A percentile compares a stretch with the other conserved stretches of the same genome.
phyloP scores from a whole-genome alignment of 345 rosid genomes.

The Trapa incisa region DNA sequence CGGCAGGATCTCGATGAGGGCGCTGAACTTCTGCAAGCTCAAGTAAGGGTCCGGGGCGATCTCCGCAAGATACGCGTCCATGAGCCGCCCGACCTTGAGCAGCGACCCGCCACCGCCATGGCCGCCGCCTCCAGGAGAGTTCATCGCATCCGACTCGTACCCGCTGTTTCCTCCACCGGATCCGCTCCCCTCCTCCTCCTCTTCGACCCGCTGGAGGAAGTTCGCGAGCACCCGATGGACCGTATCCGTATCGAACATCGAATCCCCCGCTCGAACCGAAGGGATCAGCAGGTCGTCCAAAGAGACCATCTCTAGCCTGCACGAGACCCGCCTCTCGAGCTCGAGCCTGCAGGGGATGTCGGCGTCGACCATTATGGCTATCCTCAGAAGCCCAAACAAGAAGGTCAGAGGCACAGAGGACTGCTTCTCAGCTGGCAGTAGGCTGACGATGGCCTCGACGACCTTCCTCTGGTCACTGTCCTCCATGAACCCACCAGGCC shows the following conservation, averaged over 20 bases:
- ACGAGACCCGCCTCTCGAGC: slow-evolving; percentile 54
- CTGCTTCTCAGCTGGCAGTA: slow-evolving; percentile 42
- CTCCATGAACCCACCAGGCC: slow-evolving; percentile 19
- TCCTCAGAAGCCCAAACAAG: slow-evolving; percentile 68
- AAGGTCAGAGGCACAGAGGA: slow-evolving; percentile 43
- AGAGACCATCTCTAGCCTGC: slow-evolving; percentile 43
- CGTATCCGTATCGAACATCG: slow-evolving; percentile 63
- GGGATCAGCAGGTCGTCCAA: slow-evolving; percentile 85
- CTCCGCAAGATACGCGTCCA: slow-evolving; percentile 77
- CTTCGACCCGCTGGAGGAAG: slow-evolving; percentile 48
- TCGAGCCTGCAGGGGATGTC: slow-evolving; percentile 42
- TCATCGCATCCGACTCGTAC: slow-evolving; percentile 40
- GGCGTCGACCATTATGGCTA: slow-evolving; percentile 44
- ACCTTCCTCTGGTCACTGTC: slow-evolving; percentile 36
- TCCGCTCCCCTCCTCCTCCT: slow-evolving; percentile 46
- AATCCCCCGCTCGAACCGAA: slow-evolving; percentile 44
- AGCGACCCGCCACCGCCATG: slow-evolving; percentile 36
- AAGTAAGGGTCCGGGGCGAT: slow-evolving; percentile 74
- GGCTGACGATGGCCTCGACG: slow-evolving; percentile 53
- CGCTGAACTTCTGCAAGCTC: slow-evolving; percentile 53
- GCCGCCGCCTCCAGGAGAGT: slow-evolving; percentile 36
- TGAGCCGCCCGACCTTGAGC: slow-evolving; percentile 65
- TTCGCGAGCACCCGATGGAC: slow-evolving; percentile 51
- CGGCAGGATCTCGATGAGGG: slow-evolving; percentile 60
- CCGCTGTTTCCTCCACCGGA: slow-evolving; percentile 14